Evolutionary conservation across 768 basidiomycete genomes (phyloP), one percentile per base, ranked within the genome.

Genomic region (Rhodotorula sphaerocarpa): DNA sequence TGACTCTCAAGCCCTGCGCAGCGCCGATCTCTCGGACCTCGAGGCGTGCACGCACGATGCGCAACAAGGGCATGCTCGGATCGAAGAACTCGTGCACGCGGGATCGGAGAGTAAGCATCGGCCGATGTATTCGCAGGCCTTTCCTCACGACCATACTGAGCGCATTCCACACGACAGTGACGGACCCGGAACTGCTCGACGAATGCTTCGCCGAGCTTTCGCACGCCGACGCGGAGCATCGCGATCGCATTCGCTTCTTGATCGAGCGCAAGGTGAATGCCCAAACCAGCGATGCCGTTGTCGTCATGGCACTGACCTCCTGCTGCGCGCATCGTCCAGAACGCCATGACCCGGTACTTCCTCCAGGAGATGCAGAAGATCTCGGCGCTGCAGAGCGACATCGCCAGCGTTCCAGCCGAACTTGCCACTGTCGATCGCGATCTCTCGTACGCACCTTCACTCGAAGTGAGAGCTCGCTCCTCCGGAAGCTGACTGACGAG

Each of bases 351-450:
- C 3, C 72, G 75, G 10, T 74, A 76, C 36, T 66, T 76, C 14
- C 71, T 95, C 30, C 74, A 78, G 15, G 78, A 81, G 21, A 79
- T 97, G 10, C 84, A 86, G 43, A 83, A 82, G 59, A 87, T 95
- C 65, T 87, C 88, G 63, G 73, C 78, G 20, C 78, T 95, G 39
- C 95, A 97, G 75, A 84, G 84, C 62, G 84, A 86, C 59, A 81
- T 96, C 43, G 82, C 90, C 2, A 79, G 83, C 43, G 76, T 95
- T 3, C 88, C 90, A 9, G 76, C 81, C 2, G 77, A 79, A 3
- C 76, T 97, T 34, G 78, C 80, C 0, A 75, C 77, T 3, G 78
- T 96, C 2, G 88, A 92, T 27, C 58, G 63, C 14, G 72, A 73
- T 30, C 52, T 73, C 11, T 34, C 57, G 67, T 70, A 9, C 31